These are phyloP conservation scores for Arthrobotrys iridis DNA, from an alignment of 2,329 filamentous ascomycete species.

Conservation along the genomic window DNA sequence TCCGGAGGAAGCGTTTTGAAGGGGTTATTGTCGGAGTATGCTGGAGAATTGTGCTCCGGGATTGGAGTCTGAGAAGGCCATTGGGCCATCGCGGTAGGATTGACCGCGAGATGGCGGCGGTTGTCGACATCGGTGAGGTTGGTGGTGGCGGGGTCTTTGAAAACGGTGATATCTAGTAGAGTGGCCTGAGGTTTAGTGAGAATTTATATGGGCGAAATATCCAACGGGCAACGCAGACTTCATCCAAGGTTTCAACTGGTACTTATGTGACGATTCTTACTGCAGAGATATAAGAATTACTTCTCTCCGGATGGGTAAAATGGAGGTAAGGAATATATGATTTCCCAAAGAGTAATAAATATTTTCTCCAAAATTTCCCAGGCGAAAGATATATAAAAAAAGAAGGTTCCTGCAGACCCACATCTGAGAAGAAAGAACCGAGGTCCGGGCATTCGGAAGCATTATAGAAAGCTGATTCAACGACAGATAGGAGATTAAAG, in stretches of 20 bases:
- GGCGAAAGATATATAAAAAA: too few relatives aligned
- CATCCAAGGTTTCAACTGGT: background rate
- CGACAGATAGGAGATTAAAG: background rate
- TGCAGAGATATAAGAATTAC: too few relatives aligned
- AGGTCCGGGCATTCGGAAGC: slow-evolving; percentile 15
- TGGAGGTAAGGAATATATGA: too few relatives aligned
- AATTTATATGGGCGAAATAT: slow-evolving; percentile 44
- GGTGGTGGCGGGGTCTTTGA: background rate
- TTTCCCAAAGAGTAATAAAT: too few relatives aligned
- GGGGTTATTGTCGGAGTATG: background rate
- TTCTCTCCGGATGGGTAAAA: too few relatives aligned
- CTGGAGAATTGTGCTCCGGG: slow-evolving; percentile 2
- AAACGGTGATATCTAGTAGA: slow-evolving; percentile 8
- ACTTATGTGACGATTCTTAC: background rate
- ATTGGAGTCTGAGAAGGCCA: slow-evolving; percentile 30
- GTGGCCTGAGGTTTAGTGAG: slow-evolving; percentile 28
- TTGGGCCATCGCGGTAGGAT: slow-evolving; percentile 49
- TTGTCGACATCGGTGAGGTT: slow-evolving; percentile 32
- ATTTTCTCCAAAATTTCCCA: too few relatives aligned
- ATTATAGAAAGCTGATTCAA: slow-evolving; percentile 1
- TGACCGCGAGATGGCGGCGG: slow-evolving; percentile 34
- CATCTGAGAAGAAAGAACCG: background rate
- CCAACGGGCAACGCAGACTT: slow-evolving; percentile 50
- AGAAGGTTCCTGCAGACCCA: too few relatives aligned
- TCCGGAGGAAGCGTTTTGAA: slow-evolving; percentile 45